These are phyloP conservation scores for Thymus mandschuricus DNA, from an alignment of 257 asterid species.

Conservation along the genomic window DNA sequence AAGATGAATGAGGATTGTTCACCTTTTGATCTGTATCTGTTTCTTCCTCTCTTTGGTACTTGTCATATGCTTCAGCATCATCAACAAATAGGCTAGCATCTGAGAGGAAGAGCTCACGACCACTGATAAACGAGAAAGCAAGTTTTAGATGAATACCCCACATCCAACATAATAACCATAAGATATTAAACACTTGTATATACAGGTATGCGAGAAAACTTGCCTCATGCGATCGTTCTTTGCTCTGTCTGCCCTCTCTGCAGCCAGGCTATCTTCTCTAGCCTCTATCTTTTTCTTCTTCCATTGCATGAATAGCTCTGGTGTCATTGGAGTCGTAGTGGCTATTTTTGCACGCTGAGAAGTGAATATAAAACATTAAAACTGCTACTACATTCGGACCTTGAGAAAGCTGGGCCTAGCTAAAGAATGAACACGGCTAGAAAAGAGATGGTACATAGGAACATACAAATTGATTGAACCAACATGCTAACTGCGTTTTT, in stretches of 20 bases:
- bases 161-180: neutral
- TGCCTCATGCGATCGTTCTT: constrained; percentile 99
- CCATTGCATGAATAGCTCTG: constrained; percentile 90
- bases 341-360: constrained; percentile 79
- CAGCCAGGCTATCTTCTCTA: constrained; percentile 82
- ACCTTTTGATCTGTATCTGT: constrained; percentile 53
- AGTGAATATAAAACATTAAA: constrained; percentile 27
- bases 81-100: constrained; percentile 83
- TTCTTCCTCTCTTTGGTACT: constrained; percentile 66
- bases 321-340: constrained; percentile 81
- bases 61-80: constrained; percentile 83
- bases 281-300: constrained; percentile 81
- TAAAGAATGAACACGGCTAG: neutral
- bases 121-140: constrained; percentile 51
- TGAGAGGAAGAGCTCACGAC: constrained; percentile 86
- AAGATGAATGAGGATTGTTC: constrained; percentile 12
- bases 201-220: constrained; percentile 22
- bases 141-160: constrained; percentile 27
- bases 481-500: constrained; percentile 15
- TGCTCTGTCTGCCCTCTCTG: constrained; percentile 90
- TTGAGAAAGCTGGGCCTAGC: neutral
- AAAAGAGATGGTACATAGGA: neutral
- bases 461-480: neutral
- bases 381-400: constrained; percentile 4
- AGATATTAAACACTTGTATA: neutral